Evolutionary conservation across 768 basidiomycete species (phyloP), one percentile per base, ranked within the genome.

Genomic region (Hygrophoropsis aurantiaca): DNA sequence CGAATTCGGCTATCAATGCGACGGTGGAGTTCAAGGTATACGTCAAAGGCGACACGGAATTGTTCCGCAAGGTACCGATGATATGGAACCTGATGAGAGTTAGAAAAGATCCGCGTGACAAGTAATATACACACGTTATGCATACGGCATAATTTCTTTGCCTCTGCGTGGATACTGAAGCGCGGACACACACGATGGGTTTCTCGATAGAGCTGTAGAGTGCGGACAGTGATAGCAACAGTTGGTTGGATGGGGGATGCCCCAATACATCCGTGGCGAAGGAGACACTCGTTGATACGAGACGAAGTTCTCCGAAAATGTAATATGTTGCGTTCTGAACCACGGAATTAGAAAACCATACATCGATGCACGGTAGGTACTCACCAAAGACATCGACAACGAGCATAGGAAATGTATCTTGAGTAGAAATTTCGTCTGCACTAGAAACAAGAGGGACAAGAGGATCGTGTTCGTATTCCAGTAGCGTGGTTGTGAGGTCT

Each of bases 11-110:
- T 13, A 16, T 65, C 46, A n/a, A 71, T 56, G 0, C 1, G 7
- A 0, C 50, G 48, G 0, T 40, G 42, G 3, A 73, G 62, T 0
- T 44, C 21, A 8, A 74, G 61, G 49, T 71, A 75, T 0, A 64
- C 38, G 42, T 74, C 69, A 42, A 67, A 72, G 10, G 68, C 53
- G n/a, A n/a, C n/a, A n/a, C n/a, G n/a, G n/a, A n/a, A n/a, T n/a
- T n/a, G n/a, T 19, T 64, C 54, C 1, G 64, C 55, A 23, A 77
- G 53, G 11, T 56, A 41, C 6, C 46, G 54, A 8, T 37, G 47
- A 43, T 66, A 72, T 4, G 64, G 54, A 1, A 60, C 51, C 63
- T 70, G 36, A 3, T 27, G 19, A 44, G 19, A 30, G 33, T 43
- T 13, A 50, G 40, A 33, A 16, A 24, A 42, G n/a, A n/a, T n/a